phyloP scores from a whole-genome alignment of 73 alveolate species.

The Paramecium pentaurelia region DNA sequence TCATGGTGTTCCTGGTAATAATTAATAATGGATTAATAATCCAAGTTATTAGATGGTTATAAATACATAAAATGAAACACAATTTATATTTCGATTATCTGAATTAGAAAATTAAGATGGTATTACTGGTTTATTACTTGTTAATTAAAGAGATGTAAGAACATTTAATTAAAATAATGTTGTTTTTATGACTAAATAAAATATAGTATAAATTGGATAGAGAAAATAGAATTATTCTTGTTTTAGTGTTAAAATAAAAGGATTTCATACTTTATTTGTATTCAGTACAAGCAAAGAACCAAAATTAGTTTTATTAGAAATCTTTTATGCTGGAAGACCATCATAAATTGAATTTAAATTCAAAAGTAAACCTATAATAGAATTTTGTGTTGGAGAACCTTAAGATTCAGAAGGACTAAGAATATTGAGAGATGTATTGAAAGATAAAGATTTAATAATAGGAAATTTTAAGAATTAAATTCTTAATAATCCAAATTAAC shows the following conservation, averaged over 20 bases:
- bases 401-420: not conserved
- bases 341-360: not conserved
- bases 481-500: not conserved
- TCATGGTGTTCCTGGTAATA: slow-evolving; percentile 24
- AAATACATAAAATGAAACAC: not conserved
- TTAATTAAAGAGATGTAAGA: slow-evolving; percentile 32
- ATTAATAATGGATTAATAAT: slow-evolving; percentile 18
- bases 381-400: slow-evolving; percentile 26
- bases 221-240: slow-evolving; percentile 15
- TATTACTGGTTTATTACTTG: not conserved
- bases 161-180: slow-evolving; percentile 27
- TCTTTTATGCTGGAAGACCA: slow-evolving; percentile 9
- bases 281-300: slow-evolving; percentile 15
- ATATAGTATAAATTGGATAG: not conserved
- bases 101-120: slow-evolving; percentile 40
- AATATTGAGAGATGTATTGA: not conserved
- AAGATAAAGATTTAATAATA: not conserved
- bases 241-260: not conserved
- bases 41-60: not conserved
- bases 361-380: not conserved
- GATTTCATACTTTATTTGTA: not conserved
- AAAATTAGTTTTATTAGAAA: not conserved
- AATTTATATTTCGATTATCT: slow-evolving; percentile 18
- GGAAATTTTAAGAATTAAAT: not conserved
- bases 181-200: slow-evolving; percentile 18